phyloP scores from a whole-genome alignment of 208 protist genomes.

The Sergeia podlipaevii region DNA sequence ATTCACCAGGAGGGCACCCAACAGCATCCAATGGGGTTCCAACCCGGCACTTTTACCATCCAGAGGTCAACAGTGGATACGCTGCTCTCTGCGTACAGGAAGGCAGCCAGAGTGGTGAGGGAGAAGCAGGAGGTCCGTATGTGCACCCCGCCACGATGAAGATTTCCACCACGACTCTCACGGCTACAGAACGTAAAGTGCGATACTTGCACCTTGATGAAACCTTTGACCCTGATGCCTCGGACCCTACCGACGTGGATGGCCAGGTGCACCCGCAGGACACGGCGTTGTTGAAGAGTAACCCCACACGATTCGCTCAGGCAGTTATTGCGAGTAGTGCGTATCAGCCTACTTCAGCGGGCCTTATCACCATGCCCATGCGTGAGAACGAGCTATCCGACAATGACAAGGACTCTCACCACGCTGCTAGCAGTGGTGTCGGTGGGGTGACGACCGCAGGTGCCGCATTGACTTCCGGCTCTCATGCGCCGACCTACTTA shows the following conservation, averaged over 20 bases:
- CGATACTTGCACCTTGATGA: constrained; percentile 38
- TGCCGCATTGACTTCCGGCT: too few relatives aligned
- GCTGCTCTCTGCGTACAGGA: not conserved
- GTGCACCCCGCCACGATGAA: constrained; percentile 15
- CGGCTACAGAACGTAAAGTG: constrained; percentile 44
- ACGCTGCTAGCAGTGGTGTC: too few relatives aligned
- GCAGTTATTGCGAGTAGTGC: constrained; percentile 11
- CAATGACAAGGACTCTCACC: too few relatives aligned
- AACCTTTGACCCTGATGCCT: constrained; percentile 26
- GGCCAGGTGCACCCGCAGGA: constrained; percentile 27
- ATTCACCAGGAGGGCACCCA: too few relatives aligned
- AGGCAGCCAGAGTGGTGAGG: not conserved
- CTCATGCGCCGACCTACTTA: constrained; percentile 21
- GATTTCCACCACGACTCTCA: constrained; percentile 60
- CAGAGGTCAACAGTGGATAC: too few relatives aligned
- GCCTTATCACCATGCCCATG: not conserved
- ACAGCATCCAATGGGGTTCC: too few relatives aligned
- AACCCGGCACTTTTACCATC: too few relatives aligned
- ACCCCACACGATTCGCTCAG: constrained; percentile 31
- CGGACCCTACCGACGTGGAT: constrained; percentile 24
- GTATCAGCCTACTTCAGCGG: constrained; percentile 9
- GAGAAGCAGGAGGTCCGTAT: not conserved
- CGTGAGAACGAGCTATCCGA: not conserved
- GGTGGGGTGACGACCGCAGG: too few relatives aligned
- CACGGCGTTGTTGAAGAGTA: constrained; percentile 29